phyloP scores from a whole-genome alignment of 495 filamentous ascomycete genomes.

The Staphylotrichum longicolle region DNA sequence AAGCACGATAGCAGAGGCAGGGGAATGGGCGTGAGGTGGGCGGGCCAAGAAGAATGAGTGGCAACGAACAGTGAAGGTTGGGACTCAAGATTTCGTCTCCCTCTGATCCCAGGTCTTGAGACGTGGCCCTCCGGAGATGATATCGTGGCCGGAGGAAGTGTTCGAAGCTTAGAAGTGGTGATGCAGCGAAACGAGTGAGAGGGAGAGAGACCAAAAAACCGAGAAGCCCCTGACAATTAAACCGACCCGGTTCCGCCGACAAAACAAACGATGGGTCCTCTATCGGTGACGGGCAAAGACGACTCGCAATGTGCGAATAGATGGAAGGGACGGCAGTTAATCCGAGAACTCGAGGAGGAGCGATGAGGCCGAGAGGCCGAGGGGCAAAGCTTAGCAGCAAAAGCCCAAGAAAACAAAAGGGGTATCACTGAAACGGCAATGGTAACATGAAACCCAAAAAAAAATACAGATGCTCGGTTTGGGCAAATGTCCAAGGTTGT shows the following conservation, averaged over 20 bases:
- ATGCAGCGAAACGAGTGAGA: background rate
- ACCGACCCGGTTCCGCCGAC: no score
- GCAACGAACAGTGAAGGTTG: background rate
- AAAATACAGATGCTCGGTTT: background rate
- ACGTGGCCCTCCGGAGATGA: background rate
- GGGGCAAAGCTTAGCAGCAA: background rate
- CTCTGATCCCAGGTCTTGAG: background rate
- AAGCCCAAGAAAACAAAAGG: background rate
- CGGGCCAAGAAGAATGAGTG: background rate
- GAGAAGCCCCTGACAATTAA: no score
- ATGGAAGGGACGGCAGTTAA: no score
- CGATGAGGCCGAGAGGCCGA: background rate
- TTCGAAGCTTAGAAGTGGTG: background rate
- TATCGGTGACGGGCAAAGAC: no score
- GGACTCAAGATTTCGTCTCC: no score
- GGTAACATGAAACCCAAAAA: background rate
- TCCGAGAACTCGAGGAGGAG: background rate
- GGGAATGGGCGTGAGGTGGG: no score
- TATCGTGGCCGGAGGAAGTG: background rate
- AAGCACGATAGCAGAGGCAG: no score
- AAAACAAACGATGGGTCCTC: background rate
- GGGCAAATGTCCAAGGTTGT: background rate
- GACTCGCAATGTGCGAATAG: no score
- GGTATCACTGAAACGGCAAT: constrained; percentile 1
- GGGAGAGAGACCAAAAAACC: background rate